These are phyloP conservation scores for Daldinia concentrica DNA, from an alignment of 495 filamentous ascomycete species.

Conservation along the genomic window DNA sequence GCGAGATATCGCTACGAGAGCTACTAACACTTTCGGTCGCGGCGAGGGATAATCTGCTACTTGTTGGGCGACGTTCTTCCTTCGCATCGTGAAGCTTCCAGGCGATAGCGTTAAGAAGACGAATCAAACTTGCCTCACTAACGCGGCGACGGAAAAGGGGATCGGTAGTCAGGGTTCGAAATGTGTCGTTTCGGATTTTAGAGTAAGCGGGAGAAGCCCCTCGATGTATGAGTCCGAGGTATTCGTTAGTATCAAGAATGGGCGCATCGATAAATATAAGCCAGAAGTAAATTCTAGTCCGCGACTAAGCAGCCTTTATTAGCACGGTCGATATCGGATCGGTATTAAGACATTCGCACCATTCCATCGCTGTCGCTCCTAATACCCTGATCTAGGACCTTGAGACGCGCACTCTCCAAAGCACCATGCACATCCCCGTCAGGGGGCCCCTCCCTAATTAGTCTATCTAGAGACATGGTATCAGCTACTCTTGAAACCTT, in stretches of 20 bases:
- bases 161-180: constrained; percentile 93
- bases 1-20: constrained; percentile 47
- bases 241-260: constrained; percentile 82
- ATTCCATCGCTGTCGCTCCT: constrained; percentile 89
- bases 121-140: constrained; percentile 92
- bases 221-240: constrained; percentile 89
- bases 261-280: constrained; percentile 87
- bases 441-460: constrained; percentile 77
- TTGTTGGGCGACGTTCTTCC: constrained; percentile 54
- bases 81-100: constrained; percentile 89
- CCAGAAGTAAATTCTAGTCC: constrained; percentile 94
- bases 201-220: constrained; percentile 92
- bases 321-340: constrained; percentile 1
- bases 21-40: constrained; percentile 46
- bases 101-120: constrained; percentile 93
- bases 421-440: constrained; percentile 71
- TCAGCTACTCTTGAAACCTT: constrained; percentile 65
- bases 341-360: constrained; percentile 60
- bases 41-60: constrained; percentile 49
- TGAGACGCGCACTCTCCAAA: constrained; percentile 77
- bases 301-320: constrained; percentile 68
- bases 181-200: constrained; percentile 98
- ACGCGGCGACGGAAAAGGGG: constrained; percentile 95
- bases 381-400: constrained; percentile 80
- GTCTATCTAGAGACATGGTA: constrained; percentile 69